Base-by-base conservation (phyloP, 2,329 filamentous ascomycete species). In the Herpotrichia juniperi region DNA sequence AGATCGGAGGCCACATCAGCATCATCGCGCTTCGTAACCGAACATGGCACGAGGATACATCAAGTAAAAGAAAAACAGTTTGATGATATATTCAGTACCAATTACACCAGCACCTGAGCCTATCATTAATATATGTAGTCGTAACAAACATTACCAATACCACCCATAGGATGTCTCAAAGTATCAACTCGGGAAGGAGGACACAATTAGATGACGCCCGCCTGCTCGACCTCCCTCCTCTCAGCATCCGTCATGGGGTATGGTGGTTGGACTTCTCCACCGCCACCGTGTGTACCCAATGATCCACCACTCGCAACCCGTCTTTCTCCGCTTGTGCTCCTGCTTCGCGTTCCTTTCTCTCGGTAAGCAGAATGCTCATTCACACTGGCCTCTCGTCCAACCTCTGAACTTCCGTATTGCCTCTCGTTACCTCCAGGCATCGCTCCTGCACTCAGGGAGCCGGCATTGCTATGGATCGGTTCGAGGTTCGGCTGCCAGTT, bases 401-500 rank as follows among this genome's bases (percentile, higher is more conserved):
- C 42, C 40, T 64, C 62, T n/a, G n/a, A n/a, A 32, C 49, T 55
- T 19, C 48, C 55, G 22, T 63, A 59, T 11, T 42, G 25, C n/a
- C 26, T 40, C n/a, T 44, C 51, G 25, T 48, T 55, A 28, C 57
- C 57, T 49, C 66, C 68, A 35, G 73, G 74, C 75, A 80, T 78
- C 26, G 76, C 77, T 49, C 77, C 78, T n/a, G 67, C 61, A 21
- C 80, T 81, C 31, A 85, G 67, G 24, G 75, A 75, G 9, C 76
- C 78, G 6, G 80, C 78, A 2, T 77, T 71, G 6, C 77, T 79
- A 14, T 74, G 68, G 48, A 88, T 79, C 2, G 83, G 82, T 58
- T 85, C 82, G 11, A 83, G 66, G 22, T 75, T 76, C 24, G 83
- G 75, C 49, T 79, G 74, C 91, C 93, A 97, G 34, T 85, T 83